These are phyloP conservation scores for Phaeoacremonium minimum DNA, from an alignment of 2,329 filamentous ascomycete species.

Conservation along the genomic window DNA sequence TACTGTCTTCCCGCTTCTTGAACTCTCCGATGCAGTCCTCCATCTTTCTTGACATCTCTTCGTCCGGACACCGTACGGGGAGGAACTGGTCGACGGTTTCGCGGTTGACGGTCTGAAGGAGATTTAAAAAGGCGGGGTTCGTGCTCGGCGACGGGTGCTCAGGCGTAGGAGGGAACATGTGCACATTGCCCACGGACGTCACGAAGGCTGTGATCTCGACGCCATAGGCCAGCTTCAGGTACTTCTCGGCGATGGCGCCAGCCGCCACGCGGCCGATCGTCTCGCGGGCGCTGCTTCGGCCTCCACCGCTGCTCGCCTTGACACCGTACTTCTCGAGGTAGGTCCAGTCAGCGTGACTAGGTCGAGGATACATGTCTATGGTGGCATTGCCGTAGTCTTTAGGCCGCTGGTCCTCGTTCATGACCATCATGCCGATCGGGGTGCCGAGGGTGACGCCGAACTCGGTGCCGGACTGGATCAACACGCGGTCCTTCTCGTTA, in stretches of 20 bases:
- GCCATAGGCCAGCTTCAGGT: constrained; percentile 73
- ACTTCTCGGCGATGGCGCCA: constrained; percentile 91
- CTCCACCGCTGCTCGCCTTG: constrained; percentile 86
- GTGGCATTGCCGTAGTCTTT: constrained; percentile 87
- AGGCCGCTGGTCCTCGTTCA: constrained; percentile 89
- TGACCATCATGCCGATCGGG: constrained; percentile 80
- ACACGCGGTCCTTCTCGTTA: constrained; percentile 85
- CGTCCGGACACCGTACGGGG: constrained; percentile 83
- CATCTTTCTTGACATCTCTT: constrained; percentile 64
- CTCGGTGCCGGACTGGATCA: constrained; percentile 91
- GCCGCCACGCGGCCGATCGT: constrained; percentile 92
- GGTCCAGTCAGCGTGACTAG: constrained; percentile 93
- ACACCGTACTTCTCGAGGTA: constrained; percentile 97
- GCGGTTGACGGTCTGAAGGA: constrained; percentile 70
- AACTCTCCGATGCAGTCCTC: constrained; percentile 73
- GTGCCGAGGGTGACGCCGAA: constrained; percentile 86
- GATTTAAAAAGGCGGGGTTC: constrained; percentile 73
- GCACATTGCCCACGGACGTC: constrained; percentile 74
- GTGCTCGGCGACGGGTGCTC: constrained; percentile 65
- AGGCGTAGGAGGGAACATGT: constrained; percentile 69
- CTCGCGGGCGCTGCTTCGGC: constrained; percentile 87
- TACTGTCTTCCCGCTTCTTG: constrained; percentile 77
- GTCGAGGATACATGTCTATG: constrained; percentile 87
- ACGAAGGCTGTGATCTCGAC: constrained; percentile 92
- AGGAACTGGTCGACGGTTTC: constrained; percentile 75